Percentiles rank a stretch among this genome's conserved stretches.
Conservation (phyloP, 2,329 filamentous ascomycete species). For the Shiraia bambusicola region DNA sequence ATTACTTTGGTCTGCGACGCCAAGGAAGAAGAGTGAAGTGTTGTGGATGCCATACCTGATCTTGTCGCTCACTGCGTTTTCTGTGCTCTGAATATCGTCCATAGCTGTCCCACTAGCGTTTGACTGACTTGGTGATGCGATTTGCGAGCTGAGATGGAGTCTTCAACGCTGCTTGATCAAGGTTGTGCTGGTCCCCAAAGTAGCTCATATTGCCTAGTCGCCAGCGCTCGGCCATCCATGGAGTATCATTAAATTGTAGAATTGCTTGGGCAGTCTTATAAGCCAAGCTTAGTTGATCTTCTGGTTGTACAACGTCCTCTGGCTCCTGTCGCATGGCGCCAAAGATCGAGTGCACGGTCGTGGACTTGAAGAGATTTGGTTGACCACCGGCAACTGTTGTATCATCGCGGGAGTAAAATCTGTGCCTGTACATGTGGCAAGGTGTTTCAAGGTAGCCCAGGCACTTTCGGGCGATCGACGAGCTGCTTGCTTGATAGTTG, state of each 20-base stretch:
- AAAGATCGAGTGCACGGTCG: constrained; percentile 4
- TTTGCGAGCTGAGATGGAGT: constrained; percentile 21
- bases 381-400: background rate
- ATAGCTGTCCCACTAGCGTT: constrained; percentile 2
- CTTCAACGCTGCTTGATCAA: constrained; percentile 13
- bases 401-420: constrained; percentile 20
- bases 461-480: constrained; percentile 8
- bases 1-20: constrained; percentile 24
- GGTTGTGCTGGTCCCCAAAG: constrained; percentile 6
- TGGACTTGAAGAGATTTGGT: background rate
- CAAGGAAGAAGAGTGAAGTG: constrained; percentile 24
- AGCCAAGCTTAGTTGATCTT: constrained; percentile 21
- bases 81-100: constrained; percentile 17
- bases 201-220: constrained; percentile 19
- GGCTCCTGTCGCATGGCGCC: constrained; percentile 16
- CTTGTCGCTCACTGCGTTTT: constrained; percentile 11
- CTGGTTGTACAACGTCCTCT: constrained; percentile 7
- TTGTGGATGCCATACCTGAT: constrained; percentile 27
- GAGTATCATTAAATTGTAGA: constrained; percentile 24
- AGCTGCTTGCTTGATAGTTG: constrained; percentile 7
- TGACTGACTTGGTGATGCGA: constrained; percentile 3
- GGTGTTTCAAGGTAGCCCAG: constrained; percentile 27
- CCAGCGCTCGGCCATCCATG: constrained; percentile 24
- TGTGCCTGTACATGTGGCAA: constrained; percentile 17
- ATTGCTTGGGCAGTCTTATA: constrained; percentile 18